Conservation (phyloP, 2,329 filamentous ascomycete species). For the Diaporthe helianthi region DNA sequence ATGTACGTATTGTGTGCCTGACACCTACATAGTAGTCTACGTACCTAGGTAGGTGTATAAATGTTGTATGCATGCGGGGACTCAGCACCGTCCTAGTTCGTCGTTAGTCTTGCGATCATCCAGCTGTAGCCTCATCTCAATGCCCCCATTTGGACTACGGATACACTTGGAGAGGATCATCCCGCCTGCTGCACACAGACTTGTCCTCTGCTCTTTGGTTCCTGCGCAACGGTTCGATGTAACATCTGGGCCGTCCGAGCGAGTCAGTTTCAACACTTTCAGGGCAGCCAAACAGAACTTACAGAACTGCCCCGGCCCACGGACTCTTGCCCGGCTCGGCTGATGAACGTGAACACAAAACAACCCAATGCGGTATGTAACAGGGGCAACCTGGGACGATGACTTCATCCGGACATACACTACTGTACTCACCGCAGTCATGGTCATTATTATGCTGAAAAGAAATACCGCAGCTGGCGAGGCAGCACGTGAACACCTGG, state of each 20-base stretch:
- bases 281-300: constrained; percentile 13
- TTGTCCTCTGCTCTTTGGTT: constrained; percentile 27
- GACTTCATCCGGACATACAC: constrained; percentile 20
- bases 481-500: background rate
- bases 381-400: constrained; percentile 21
- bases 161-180: too few relatives aligned
- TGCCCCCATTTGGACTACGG: background rate
- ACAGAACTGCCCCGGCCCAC: background rate
- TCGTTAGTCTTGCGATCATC: too few relatives aligned
- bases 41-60: background rate
- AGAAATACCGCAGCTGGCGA: background rate
- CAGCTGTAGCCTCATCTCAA: constrained; percentile 19
- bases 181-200: constrained; percentile 23
- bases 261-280: constrained; percentile 11
- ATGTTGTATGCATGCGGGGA: too few relatives aligned
- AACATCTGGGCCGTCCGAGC: constrained; percentile 17
- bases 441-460: background rate
- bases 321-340: constrained; percentile 11
- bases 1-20: background rate
- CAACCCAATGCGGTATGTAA: constrained; percentile 2
- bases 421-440: background rate
- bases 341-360: background rate
- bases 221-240: constrained; percentile 17
- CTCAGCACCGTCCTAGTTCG: too few relatives aligned
- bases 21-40: too few relatives aligned